phyloP scores from a whole-genome alignment of 1,284 basidiomycete species.

The Wallemia hederae region DNA sequence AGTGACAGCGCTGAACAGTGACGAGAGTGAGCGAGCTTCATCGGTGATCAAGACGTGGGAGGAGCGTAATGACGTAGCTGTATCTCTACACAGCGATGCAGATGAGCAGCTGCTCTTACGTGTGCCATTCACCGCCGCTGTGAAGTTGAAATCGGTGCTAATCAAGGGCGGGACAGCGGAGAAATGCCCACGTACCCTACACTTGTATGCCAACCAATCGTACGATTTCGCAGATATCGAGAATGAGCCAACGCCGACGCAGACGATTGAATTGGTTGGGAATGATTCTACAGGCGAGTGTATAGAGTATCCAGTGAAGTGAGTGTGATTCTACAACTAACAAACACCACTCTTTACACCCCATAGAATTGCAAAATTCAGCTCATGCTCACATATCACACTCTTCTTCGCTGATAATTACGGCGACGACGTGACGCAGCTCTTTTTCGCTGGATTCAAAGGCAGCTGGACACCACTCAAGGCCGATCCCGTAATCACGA shows the following conservation, averaged over 20 bases:
- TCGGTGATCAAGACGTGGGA: background rate
- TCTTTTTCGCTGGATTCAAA: background rate
- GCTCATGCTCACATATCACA: background rate
- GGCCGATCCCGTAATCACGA: background rate
- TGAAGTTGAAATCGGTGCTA: background rate
- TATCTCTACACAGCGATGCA: background rate
- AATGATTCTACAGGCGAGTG: too few species aligned
- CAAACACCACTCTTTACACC: background rate
- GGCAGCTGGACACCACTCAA: background rate
- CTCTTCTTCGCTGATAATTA: background rate
- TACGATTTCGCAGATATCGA: background rate
- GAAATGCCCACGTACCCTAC: background rate
- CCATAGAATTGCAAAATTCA: background rate
- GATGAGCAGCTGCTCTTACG: background rate
- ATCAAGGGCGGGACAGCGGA: background rate
- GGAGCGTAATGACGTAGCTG: background rate
- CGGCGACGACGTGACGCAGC: background rate
- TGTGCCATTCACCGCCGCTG: background rate
- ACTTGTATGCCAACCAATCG: background rate
- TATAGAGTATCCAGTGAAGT: background rate
- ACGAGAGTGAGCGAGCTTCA: background rate
- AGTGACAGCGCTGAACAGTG: background rate
- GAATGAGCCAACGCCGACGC: background rate
- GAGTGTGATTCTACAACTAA: background rate
- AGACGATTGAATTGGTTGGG: background rate